Conservation (phyloP, 495 filamentous ascomycete species). For the Aspergillus funiculosus region DNA sequence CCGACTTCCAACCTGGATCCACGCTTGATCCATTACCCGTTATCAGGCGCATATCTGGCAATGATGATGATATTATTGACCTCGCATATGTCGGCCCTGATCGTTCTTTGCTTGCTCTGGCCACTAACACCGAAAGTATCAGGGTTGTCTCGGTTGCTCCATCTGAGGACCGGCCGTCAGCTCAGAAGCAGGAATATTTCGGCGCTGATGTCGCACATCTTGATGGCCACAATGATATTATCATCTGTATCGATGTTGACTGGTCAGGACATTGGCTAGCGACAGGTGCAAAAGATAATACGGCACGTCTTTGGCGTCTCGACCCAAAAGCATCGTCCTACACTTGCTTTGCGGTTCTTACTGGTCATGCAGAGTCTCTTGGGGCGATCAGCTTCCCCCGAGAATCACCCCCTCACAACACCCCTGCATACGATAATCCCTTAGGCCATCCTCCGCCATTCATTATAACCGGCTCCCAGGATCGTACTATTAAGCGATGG, state of each 20-base stretch:
- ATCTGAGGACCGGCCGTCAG: conserved; percentile 32
- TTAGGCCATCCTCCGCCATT: conserved; percentile 76
- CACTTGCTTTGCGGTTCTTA: conserved; percentile 70
- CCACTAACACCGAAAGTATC: conserved; percentile 92
- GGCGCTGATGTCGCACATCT: conserved; percentile 81
- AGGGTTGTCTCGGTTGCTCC: conserved; percentile 66
- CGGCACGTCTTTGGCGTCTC: conserved; percentile 82
- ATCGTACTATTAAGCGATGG: conserved; percentile 91
- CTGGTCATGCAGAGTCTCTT: conserved; percentile 89
- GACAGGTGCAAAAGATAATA: conserved; percentile 94
- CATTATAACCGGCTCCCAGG: conserved; percentile 85
- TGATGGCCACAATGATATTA: conserved; percentile 87
- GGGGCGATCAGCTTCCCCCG: conserved; percentile 85
- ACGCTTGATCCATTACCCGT: conserved; percentile 46
- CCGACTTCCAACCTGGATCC: conserved; percentile 30
- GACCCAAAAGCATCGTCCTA: conserved; percentile 72
- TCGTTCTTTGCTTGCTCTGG: conserved; percentile 75
- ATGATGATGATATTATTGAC: conserved; percentile 96
- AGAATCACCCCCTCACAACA: conserved; percentile 54
- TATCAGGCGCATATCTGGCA: conserved; percentile 78
- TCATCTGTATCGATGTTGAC: conserved; percentile 90
- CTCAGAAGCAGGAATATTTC: conserved; percentile 54
- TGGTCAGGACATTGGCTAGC: conserved; percentile 97
- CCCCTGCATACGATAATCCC: conserved; percentile 58
- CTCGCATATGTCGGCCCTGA: conserved; percentile 76